Conservation (phyloP, 2,329 filamentous ascomycete species). For the Leptodontidium sp. region DNA sequence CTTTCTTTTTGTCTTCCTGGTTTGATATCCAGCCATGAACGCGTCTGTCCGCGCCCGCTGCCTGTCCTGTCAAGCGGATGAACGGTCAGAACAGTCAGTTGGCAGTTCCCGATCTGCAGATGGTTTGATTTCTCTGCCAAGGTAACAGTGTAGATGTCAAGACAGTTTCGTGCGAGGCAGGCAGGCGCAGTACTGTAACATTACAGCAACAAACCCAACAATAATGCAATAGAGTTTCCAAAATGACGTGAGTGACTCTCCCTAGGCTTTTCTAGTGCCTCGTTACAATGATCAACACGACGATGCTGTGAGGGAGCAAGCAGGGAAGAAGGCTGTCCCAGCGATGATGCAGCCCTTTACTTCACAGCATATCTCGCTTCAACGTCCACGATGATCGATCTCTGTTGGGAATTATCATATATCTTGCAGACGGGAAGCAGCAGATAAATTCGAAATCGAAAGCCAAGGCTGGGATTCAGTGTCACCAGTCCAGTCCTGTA, state of each 20-base stretch:
- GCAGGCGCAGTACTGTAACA: not conserved
- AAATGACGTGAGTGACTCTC: not conserved
- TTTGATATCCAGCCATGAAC: constrained; percentile 19
- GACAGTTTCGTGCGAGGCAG: not conserved
- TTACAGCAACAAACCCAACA: not conserved
- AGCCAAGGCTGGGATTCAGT: not conserved
- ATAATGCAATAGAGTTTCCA: not conserved
- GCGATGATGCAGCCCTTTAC: not conserved
- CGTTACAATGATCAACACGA: not conserved
- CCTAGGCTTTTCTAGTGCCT: not conserved
- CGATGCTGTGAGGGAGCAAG: not conserved
- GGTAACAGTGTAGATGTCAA: constrained; percentile 1
- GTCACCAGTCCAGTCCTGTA: not conserved
- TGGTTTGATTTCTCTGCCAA: not conserved
- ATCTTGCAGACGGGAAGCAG: constrained; percentile 27
- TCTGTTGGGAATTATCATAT: constrained; percentile 20
- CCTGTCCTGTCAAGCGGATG: constrained; percentile 10
- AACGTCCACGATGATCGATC: constrained; percentile 26
- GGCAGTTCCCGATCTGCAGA: not conserved
- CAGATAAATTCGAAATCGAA: not conserved
- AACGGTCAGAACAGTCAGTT: constrained; percentile 6
- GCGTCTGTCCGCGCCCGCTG: constrained; percentile 12
- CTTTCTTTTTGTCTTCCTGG: constrained; percentile 19
- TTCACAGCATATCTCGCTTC: constrained; percentile 9
- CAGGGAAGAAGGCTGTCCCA: not conserved